Evolutionary conservation across 768 basidiomycete genomes (phyloP).

Genomic region (Hygrophorus russula): DNA sequence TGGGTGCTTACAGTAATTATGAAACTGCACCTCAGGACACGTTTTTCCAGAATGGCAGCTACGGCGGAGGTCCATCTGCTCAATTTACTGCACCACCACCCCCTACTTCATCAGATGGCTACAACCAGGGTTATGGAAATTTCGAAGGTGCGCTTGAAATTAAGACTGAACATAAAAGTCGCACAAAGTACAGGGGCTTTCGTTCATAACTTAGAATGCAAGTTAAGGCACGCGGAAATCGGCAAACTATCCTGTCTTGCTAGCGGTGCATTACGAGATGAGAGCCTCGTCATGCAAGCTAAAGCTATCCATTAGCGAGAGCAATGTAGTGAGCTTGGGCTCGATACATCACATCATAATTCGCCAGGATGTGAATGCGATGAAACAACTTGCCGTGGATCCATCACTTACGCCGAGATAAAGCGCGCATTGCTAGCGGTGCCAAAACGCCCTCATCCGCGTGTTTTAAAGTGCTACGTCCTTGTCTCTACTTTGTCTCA

Average conservation of each 20-base stretch:
- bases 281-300: slow-evolving; percentile 19
- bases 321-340: slow-evolving; percentile 27
- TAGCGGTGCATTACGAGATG: slow-evolving; percentile 6
- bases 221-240: slow-evolving; percentile 40
- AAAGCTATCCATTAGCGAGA: slow-evolving; percentile 37
- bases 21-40: slow-evolving; percentile 44
- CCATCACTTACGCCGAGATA: slow-evolving; percentile 4
- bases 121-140: slow-evolving; percentile 49
- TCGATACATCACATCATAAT: slow-evolving; percentile 16
- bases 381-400: slow-evolving; percentile 10
- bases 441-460: slow-evolving; percentile 15
- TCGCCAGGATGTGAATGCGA: slow-evolving; percentile 12
- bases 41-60: slow-evolving; percentile 63
- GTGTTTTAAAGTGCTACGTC: slow-evolving; percentile 35
- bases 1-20: slow-evolving; percentile 63
- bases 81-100: slow-evolving; percentile 34
- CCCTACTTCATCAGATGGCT: slow-evolving; percentile 31
- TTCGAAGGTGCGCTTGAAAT: slow-evolving; percentile 83
- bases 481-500: slow-evolving; percentile 26
- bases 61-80: slow-evolving; percentile 38
- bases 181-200: slow-evolving; percentile 29
- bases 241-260: slow-evolving; percentile 18
- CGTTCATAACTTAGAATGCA: slow-evolving; percentile 21
- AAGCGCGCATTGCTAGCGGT: slow-evolving; percentile 18
- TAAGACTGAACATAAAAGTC: slow-evolving; percentile 41